Conservation (phyloP, 768 basidiomycete genomes). For the Tylopilus felleus region DNA sequence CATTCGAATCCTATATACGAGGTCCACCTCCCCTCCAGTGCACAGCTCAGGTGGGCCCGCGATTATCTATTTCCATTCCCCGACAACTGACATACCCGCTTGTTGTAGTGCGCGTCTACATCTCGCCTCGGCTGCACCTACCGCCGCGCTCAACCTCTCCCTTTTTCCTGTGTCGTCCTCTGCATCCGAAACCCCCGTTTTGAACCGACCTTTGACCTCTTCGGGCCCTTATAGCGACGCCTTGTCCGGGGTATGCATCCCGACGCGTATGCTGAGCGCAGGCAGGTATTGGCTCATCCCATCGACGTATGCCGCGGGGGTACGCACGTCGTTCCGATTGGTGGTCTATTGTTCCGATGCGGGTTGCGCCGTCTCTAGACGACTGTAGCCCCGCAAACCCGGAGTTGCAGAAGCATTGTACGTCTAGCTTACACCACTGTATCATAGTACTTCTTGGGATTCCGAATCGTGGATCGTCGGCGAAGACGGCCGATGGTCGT, state of each 20-base stretch:
- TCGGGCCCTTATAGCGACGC: constrained; percentile 81
- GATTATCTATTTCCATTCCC: neutral
- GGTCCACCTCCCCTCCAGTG: constrained; percentile 47
- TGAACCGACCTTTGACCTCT: constrained; percentile 51
- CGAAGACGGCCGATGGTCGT: neutral
- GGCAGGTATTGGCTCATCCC: constrained; percentile 75
- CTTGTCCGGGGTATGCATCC: constrained; percentile 66
- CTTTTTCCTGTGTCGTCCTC: constrained; percentile 40
- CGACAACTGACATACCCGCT: neutral
- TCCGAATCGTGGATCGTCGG: neutral
- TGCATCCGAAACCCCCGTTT: constrained; percentile 2
- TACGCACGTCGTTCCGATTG: constrained; percentile 55
- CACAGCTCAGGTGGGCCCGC: constrained; percentile 51
- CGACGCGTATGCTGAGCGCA: constrained; percentile 43
- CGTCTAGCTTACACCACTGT: neutral
- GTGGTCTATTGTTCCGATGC: constrained; percentile 52
- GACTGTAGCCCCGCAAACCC: neutral
- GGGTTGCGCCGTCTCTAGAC: constrained; percentile 22
- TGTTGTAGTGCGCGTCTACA: constrained; percentile 65
- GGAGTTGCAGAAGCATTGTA: neutral
- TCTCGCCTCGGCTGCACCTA: constrained; percentile 40
- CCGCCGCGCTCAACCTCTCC: constrained; percentile 57
- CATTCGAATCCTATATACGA: constrained; percentile 66
- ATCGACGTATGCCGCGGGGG: constrained; percentile 65
- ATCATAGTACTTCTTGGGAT: neutral